Conservation (phyloP, 306 rosid species). For the Astragalus membranaceus region DNA sequence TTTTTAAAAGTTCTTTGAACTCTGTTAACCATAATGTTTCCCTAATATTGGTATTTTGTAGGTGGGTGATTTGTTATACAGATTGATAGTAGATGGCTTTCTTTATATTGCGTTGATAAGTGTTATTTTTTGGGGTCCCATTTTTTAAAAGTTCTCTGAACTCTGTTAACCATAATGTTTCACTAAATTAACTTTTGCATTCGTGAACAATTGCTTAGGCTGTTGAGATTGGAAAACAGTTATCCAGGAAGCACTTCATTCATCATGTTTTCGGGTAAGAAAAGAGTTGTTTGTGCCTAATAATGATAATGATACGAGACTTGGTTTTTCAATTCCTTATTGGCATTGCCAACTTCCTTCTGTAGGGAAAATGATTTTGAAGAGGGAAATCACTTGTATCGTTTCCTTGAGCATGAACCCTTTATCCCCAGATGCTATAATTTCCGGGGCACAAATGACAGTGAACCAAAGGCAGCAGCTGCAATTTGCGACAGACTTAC, state of each 20-base stretch:
- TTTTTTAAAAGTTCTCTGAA: not conserved
- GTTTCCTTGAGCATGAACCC: slow-evolving; percentile 87
- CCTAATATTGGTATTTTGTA: too few relatives aligned
- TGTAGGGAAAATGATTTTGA: slow-evolving; percentile 72
- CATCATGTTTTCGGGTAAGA: slow-evolving; percentile 90
- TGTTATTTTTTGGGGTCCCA: not conserved
- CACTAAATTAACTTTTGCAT: not conserved
- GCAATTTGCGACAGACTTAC: slow-evolving; percentile 48
- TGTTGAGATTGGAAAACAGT: slow-evolving; percentile 69
- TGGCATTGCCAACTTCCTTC: slow-evolving; percentile 15
- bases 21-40: not conserved
- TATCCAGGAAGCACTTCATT: slow-evolving; percentile 67
- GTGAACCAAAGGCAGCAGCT: slow-evolving; percentile 63
- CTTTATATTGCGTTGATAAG: too few relatives aligned
- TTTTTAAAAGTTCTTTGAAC: not conserved
- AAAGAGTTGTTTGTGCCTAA: slow-evolving; percentile 12
- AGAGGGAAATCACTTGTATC: slow-evolving; percentile 78
- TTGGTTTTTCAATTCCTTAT: not conserved
- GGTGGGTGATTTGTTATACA: too few relatives aligned
- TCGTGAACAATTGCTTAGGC: slow-evolving; percentile 47
- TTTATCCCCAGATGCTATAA: slow-evolving; percentile 64
- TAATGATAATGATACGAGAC: not conserved
- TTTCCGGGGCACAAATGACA: slow-evolving; percentile 53
- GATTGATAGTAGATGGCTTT: too few relatives aligned
- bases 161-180: not conserved